phyloP scores from a whole-genome alignment of 129 eudicot species.

The Escallonia rubra region DNA sequence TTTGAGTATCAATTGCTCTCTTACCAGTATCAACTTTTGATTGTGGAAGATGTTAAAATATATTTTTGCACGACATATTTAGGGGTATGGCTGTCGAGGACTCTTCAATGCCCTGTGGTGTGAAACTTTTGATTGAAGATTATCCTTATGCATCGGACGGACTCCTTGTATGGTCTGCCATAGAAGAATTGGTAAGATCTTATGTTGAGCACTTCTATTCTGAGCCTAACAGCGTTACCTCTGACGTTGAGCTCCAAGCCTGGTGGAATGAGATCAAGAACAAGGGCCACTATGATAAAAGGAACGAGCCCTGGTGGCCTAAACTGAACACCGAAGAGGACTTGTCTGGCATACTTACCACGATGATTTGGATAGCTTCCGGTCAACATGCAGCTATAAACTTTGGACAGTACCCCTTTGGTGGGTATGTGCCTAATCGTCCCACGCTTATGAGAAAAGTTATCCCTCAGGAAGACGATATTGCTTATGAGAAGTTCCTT shows the following conservation, averaged over 20 bases:
- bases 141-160: conserved; percentile 88
- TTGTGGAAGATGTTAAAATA: too few relatives aligned
- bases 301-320: conserved; percentile 81
- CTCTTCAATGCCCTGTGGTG: conserved; percentile 52
- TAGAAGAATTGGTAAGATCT: conserved; percentile 60
- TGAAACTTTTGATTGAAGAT: conserved; percentile 70
- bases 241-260: conserved; percentile 71
- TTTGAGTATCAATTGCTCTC: too few relatives aligned
- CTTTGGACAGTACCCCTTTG: conserved; percentile 83
- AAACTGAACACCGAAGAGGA: conserved; percentile 49
- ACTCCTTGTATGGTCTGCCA: conserved; percentile 70
- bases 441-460: conserved; percentile 73
- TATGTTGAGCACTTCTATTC: conserved; percentile 52
- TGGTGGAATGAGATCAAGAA: conserved; percentile 78
- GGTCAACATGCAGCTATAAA: conserved; percentile 87
- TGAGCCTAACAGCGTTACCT: conserved; percentile 32
- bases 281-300: conserved; percentile 63
- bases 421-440: conserved; percentile 71
- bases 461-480: conserved; percentile 46
- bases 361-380: conserved; percentile 68
- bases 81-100: conserved; percentile 85
- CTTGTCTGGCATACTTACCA: conserved; percentile 47
- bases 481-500: conserved; percentile 50
- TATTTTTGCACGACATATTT: background rate
- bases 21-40: too few relatives aligned